Evolutionary conservation across 495 filamentous ascomycete species (phyloP).

Genomic region (Oidiodendron maius): DNA sequence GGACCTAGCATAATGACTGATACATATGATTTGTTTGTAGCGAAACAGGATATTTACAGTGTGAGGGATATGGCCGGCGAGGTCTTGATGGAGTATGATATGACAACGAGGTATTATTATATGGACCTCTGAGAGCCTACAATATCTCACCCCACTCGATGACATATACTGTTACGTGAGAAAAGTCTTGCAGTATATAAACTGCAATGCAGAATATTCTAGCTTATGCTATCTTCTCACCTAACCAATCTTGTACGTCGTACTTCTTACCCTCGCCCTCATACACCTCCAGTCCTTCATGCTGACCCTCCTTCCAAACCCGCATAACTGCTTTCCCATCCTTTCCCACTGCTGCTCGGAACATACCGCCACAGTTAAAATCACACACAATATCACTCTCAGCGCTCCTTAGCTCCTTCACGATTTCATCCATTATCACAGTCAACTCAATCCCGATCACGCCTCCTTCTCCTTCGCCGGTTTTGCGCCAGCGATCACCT

Average conservation of each 20-base stretch:
- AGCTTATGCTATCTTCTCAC: conserved; percentile 18
- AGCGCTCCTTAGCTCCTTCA: conserved; percentile 14
- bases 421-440: conserved; percentile 34
- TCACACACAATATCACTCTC: conserved; percentile 41
- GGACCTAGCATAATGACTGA: background rate
- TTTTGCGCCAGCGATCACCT: conserved; percentile 66
- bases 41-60: background rate
- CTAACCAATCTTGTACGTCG: conserved; percentile 20
- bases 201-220: no score
- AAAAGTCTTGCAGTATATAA: no score
- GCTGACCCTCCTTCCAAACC: conserved; percentile 42
- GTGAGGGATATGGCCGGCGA: background rate
- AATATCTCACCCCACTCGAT: no score
- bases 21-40: background rate
- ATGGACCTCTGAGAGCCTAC: no score
- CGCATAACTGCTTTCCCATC: conserved; percentile 55
- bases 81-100: background rate
- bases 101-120: background rate
- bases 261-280: conserved; percentile 22
- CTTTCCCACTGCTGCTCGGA: conserved; percentile 69
- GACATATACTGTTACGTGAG: no score
- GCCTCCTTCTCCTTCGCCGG: conserved; percentile 78
- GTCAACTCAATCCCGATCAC: conserved; percentile 79
- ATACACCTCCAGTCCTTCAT: conserved; percentile 26
- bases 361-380: conserved; percentile 90